Base-by-base conservation (phyloP, 768 basidiomycete genomes). In the Phlebiopsis gigantea region DNA sequence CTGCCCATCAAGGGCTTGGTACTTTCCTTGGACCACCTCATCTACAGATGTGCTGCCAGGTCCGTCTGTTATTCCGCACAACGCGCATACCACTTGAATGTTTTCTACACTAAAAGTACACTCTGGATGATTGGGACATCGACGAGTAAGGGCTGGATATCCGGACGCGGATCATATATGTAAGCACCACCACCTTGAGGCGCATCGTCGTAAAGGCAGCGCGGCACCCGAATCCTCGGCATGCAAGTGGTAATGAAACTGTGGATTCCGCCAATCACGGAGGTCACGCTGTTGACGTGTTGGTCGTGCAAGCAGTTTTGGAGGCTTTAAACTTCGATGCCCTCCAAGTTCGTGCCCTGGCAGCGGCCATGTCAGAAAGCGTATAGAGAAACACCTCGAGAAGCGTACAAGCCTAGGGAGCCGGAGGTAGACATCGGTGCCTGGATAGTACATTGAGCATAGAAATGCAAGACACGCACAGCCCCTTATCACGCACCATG, bases 301-400 rank as follows among this genome's bases (percentile, higher is more conserved):
- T 17, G 17, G 12, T 39, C 17, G 34, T 39, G 34, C 3, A 3
- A 9, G 34, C 12, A 10, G 17, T 39, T 2, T 39, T 39, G 34
- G 2, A 9, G 34, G 34, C 34, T 10, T 31, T 57, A 93, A 19
- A 93, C 78, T 69, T 91, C 89, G 56, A 92, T 90, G 9, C 85
- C 88, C 69, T 93, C 90, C 56, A 91, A 66, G 69, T 89, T 93
- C 8, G 89, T 93, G 30, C 90, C 90, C 90, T 92, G 61, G 43
- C 28, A 58, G 24, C 5, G 12, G 12, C 21, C 9, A 15, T 24
- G 24, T 46, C 19, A 59, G 41, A 28, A 34, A 31, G 22, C 8
- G 48, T 21, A 43, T 25, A 24, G 48, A 57, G 24, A 55, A 14
- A n/a, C 5, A 48, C n/a, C n/a, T 29, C 17, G 6, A 25, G 19